Conservation (phyloP, 2,329 filamentous ascomycete species). For the Remersonia thermophila region DNA sequence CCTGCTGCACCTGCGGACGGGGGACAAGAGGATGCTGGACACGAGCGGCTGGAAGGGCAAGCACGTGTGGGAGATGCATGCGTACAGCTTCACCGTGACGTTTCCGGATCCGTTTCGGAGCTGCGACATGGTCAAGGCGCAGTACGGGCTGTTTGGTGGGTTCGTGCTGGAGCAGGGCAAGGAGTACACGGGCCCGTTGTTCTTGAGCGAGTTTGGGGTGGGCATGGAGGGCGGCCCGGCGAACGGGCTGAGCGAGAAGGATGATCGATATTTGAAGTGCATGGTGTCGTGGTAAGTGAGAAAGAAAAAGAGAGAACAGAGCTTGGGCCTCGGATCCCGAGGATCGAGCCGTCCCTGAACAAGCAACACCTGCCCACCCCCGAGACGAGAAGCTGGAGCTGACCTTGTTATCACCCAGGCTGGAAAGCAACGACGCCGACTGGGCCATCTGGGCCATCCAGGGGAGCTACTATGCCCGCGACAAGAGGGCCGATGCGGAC, state of each 20-base stretch:
- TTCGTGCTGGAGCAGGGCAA: conserved; percentile 38
- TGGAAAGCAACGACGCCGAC: conserved; percentile 44
- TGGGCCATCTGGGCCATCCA: conserved; percentile 48
- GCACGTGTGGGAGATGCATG: conserved; percentile 49
- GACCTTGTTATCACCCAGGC: conserved; percentile 10
- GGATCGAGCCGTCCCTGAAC: no score
- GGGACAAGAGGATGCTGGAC: conserved; percentile 28
- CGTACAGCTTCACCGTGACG: conserved; percentile 42
- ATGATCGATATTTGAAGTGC: conserved; percentile 38
- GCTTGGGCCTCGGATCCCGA: no score
- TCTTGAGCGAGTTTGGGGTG: conserved; percentile 48
- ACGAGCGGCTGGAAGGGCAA: conserved; percentile 35
- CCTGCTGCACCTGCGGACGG: conserved; percentile 30
- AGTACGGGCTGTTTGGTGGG: conserved; percentile 36
- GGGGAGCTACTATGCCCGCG: conserved; percentile 46
- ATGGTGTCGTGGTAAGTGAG: conserved; percentile 33
- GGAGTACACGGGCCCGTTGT: conserved; percentile 39
- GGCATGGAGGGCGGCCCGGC: conserved; percentile 31
- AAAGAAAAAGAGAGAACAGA: no score
- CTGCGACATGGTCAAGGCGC: conserved; percentile 30
- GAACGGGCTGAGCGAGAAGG: conserved; percentile 31
- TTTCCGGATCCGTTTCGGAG: conserved; percentile 29
- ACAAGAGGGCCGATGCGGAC: conserved; percentile 35
- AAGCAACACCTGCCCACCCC: no score
- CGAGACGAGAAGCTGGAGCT: no score